phyloP scores from a whole-genome alignment of 352 stramenopile genomes.

The Lagenidium giganteum region DNA sequence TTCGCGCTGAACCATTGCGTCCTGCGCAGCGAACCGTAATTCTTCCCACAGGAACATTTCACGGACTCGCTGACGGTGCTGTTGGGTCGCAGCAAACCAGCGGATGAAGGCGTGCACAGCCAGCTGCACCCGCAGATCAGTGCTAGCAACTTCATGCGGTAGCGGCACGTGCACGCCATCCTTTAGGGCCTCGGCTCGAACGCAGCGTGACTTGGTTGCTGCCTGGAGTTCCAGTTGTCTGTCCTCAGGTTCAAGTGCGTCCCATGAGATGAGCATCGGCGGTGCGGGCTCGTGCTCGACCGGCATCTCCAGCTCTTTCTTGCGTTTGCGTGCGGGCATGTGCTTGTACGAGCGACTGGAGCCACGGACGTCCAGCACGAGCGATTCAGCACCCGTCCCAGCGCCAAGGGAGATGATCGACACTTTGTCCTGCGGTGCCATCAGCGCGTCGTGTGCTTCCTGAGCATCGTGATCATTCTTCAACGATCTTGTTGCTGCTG shows the following conservation, averaged over 20 bases:
- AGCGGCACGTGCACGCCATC: constrained; percentile 27
- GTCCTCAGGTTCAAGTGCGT: too few relatives aligned
- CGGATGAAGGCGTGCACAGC: constrained; percentile 30
- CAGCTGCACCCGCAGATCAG: constrained; percentile 27
- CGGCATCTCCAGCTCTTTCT: background rate
- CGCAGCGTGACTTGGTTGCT: constrained; percentile 33
- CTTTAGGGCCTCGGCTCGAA: constrained; percentile 24
- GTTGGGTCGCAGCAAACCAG: constrained; percentile 33
- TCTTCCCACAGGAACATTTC: constrained; percentile 43
- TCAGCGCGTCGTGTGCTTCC: too few relatives aligned
- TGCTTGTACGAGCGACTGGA: background rate
- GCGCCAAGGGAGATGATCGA: background rate
- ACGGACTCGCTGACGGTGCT: constrained; percentile 34
- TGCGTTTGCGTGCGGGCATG: background rate
- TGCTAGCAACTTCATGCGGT: constrained; percentile 28
- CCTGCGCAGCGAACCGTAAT: constrained; percentile 32
- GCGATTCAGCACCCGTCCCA: background rate
- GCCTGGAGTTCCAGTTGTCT: constrained; percentile 39
- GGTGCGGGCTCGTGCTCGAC: background rate
- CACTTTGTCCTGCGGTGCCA: background rate
- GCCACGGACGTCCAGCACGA: constrained; percentile 15
- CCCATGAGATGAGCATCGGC: too few relatives aligned
- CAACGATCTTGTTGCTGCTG: too few relatives aligned
- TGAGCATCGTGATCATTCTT: too few relatives aligned
- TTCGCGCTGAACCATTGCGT: constrained; percentile 27